phyloP scores from a whole-genome alignment of 176 grass and related monocot genomes.

The Oryza officinalis region DNA sequence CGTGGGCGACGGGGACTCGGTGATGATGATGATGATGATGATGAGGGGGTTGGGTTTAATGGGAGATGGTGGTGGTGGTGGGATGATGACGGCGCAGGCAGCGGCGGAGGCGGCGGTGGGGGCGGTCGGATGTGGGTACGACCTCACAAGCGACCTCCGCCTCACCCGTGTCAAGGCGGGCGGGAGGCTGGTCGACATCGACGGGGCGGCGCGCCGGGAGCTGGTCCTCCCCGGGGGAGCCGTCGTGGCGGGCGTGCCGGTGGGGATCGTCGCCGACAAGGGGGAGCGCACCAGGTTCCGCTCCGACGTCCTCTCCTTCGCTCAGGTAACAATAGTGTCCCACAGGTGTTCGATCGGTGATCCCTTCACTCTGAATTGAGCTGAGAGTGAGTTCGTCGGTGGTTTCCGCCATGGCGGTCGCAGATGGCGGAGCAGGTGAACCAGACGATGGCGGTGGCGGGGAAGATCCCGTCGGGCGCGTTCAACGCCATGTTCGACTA shows the following conservation, averaged over 20 bases:
- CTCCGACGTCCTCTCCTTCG: constrained; percentile 75
- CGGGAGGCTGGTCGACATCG: constrained; percentile 48
- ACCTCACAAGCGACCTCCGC: constrained; percentile 56
- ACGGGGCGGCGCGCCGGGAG: constrained; percentile 20
- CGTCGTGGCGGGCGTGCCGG: constrained; percentile 49
- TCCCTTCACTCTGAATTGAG: not conserved
- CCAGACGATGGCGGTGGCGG: constrained; percentile 50
- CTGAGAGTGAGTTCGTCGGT: not conserved
- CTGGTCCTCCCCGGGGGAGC: constrained; percentile 60
- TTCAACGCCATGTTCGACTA: constrained; percentile 90
- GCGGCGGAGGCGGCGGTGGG: constrained; percentile 69
- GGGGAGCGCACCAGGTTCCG: constrained; percentile 71
- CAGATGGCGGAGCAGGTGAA: constrained; percentile 92
- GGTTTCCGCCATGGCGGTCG: not conserved
- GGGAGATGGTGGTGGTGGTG: not conserved
- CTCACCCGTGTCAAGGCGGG: constrained; percentile 46
- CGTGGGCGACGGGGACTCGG: not conserved
- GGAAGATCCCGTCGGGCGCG: constrained; percentile 74
- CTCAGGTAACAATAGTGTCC: constrained; percentile 29
- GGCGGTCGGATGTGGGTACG: constrained; percentile 74
- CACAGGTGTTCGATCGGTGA: too few relatives aligned
- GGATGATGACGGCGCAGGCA: constrained; percentile 54
- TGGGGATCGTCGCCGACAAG: constrained; percentile 67
- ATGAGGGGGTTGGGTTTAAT: not conserved
- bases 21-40: not conserved